Evolutionary conservation across 495 filamentous ascomycete genomes (phyloP), one percentile per base, ranked within the genome.

Genomic region (Penicillium lagena): DNA sequence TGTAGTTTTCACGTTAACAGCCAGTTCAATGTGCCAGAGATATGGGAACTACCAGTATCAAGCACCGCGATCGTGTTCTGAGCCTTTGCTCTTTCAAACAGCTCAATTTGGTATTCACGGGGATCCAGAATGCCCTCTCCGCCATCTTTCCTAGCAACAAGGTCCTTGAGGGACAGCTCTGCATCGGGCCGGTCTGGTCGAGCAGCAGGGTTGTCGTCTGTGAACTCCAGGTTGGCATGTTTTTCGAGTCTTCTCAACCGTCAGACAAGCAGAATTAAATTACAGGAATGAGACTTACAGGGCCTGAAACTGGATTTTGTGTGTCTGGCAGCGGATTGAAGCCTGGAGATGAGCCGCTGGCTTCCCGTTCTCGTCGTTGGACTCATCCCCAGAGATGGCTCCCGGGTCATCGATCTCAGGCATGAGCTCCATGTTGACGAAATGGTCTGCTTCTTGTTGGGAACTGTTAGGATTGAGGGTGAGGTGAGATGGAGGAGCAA

Each of bases 41-140:
- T 34, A 4, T 12, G 9, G 10, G n/a, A 34, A 11, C 40, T 59
- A 86, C 86, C 90, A 31, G 93, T 96, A 59, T 95, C 90, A n/a
- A 97, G 76, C 10, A 98, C 94, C 2, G 90, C 93, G 55, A 98
- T 95, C 11, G 82, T 90, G 53, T 98, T 98, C 53, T 86, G 76
- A 13, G 76, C 50, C 59, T 94, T 96, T 13, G 93, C 91, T 50
- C 78, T 77, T 63, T 97, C 88, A 55, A 94, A 97, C 0, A 98
- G 76, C 61, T 97, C 91, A 29, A 86, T 70, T 61, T 98, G 93
- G 56, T 97, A 98, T 52, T 95, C 89, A 29, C 93, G 75, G 11
- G 94, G 87, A 46, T 79, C 82, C 11, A 79, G 72, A 45, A 86
- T 87, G 0, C 53, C 62, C 8, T 41, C 35, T 2, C 50, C 58